These are phyloP conservation scores for Diaporthe australafricana DNA, from an alignment of 2,329 filamentous ascomycete genomes.

Conservation along the genomic window DNA sequence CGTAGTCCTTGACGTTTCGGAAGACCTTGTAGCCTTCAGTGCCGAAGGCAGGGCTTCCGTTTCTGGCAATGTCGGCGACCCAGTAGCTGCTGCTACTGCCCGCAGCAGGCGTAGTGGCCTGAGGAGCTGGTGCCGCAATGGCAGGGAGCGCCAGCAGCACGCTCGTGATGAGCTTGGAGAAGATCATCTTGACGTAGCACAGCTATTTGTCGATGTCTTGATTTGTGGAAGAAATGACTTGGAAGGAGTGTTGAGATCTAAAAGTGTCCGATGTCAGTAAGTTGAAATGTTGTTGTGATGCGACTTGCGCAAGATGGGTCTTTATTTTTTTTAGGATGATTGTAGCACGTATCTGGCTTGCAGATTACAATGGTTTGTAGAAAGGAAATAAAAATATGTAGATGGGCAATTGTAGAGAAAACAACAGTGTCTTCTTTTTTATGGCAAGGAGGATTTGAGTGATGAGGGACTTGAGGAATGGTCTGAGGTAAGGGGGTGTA, in stretches of 20 bases:
- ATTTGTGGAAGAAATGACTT: not conserved
- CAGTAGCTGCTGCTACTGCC: conserved; percentile 66
- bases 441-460: not conserved
- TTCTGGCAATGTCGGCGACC: conserved; percentile 76
- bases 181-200: conserved; percentile 38
- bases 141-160: conserved; percentile 36
- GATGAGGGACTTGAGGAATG: not conserved
- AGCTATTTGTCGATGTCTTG: conserved; percentile 35
- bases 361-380: not conserved
- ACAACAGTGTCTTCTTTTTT: not conserved
- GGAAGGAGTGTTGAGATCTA: conserved; percentile 8
- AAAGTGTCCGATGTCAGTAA: not conserved
- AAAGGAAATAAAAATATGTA: not conserved
- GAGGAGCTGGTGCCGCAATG: conserved; percentile 35
- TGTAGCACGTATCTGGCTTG: too few relatives aligned
- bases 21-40: conserved; percentile 75
- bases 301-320: not conserved
- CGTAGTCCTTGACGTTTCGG: conserved; percentile 82
- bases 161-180: conserved; percentile 35
- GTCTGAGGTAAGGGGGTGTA: not conserved
- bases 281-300: not conserved
- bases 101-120: conserved; percentile 5
- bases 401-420: not conserved
- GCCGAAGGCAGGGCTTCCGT: conserved; percentile 76
- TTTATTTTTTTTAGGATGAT: too few relatives aligned